A percentile compares a stretch with the other conserved stretches of the same genome.
phyloP scores from a whole-genome alignment of 331 rosid genomes.

The Malus hybrid region DNA sequence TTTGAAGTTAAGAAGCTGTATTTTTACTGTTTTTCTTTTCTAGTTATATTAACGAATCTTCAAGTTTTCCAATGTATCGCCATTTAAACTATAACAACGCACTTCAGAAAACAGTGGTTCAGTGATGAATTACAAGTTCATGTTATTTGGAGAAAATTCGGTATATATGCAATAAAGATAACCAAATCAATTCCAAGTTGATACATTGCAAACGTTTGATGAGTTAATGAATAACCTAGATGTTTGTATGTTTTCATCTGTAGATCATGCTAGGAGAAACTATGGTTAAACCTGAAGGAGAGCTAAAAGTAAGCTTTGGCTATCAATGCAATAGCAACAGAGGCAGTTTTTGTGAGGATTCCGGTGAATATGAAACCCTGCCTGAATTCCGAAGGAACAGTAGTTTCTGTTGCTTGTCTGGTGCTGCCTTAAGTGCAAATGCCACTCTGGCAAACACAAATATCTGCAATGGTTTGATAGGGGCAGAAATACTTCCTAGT shows the following conservation, averaged over 20 bases:
- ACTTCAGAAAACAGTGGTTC: neutral
- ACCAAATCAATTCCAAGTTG: neutral
- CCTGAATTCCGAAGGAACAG: conserved; percentile 62
- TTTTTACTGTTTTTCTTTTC: no score
- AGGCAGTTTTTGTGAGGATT: conserved; percentile 31
- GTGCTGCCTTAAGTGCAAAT: conserved; percentile 96
- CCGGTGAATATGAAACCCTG: conserved; percentile 22
- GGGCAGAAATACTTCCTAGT: conserved; percentile 87
- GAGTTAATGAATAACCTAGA: neutral
- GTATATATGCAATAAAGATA: neutral
- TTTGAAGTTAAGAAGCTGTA: neutral
- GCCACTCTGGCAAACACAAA: conserved; percentile 92
- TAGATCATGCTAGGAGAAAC: conserved; percentile 28
- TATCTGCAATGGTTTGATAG: conserved; percentile 86
- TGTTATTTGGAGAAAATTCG: neutral
- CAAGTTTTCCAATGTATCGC: no score
- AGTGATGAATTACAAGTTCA: neutral
- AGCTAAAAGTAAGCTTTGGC: conserved; percentile 88
- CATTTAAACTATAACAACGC: neutral
- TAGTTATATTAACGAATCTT: neutral
- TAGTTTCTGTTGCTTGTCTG: conserved; percentile 95
- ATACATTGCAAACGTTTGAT: neutral
- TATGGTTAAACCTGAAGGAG: conserved; percentile 61
- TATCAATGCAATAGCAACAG: conserved; percentile 61
- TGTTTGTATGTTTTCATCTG: conserved; percentile 2